These are phyloP conservation scores for Clarireedia sp. DNA, from an alignment of 2,329 filamentous ascomycete genomes.

Conservation along the genomic window DNA sequence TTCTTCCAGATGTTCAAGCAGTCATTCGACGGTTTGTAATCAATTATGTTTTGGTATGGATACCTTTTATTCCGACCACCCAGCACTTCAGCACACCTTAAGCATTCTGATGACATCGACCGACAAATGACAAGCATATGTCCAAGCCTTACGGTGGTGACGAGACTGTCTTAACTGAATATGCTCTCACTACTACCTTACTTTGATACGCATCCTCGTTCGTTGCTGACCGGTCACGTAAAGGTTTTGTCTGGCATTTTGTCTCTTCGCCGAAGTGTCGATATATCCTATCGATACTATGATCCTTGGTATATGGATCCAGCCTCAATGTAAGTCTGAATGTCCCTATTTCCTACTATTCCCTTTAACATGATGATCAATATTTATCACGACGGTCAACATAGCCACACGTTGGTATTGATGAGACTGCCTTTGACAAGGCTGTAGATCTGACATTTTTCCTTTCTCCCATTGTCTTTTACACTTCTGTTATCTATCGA, in stretches of 20 bases:
- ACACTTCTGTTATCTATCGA: not conserved
- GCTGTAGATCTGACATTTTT: conserved; percentile 37
- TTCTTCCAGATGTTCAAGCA: not conserved
- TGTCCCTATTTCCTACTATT: not conserved
- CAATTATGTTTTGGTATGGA: conserved; percentile 4
- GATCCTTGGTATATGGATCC: conserved; percentile 5
- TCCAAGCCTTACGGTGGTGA: conserved; percentile 64
- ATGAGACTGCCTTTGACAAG: conserved; percentile 76
- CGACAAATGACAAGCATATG: conserved; percentile 94
- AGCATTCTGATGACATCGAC: conserved; percentile 72
- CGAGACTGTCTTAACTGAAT: conserved; percentile 45
- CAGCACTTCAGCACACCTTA: conserved; percentile 12
- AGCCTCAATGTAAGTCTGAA: conserved; percentile 14
- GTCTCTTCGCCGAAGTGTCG: not conserved
- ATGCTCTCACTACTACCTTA: conserved; percentile 22
- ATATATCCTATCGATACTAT: not conserved
- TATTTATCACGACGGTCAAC: conserved; percentile 81
- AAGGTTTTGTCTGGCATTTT: not conserved
- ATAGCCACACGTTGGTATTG: conserved; percentile 62
- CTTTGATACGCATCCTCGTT: not conserved
- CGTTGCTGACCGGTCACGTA: conserved; percentile 13
- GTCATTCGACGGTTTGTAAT: not conserved
- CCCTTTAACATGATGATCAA: conserved; percentile 58
- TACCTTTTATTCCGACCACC: conserved; percentile 8
- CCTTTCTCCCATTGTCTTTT: not conserved